Base-by-base conservation (phyloP, 352 stramenopile genomes). In the Globisporangium cederbergense region DNA sequence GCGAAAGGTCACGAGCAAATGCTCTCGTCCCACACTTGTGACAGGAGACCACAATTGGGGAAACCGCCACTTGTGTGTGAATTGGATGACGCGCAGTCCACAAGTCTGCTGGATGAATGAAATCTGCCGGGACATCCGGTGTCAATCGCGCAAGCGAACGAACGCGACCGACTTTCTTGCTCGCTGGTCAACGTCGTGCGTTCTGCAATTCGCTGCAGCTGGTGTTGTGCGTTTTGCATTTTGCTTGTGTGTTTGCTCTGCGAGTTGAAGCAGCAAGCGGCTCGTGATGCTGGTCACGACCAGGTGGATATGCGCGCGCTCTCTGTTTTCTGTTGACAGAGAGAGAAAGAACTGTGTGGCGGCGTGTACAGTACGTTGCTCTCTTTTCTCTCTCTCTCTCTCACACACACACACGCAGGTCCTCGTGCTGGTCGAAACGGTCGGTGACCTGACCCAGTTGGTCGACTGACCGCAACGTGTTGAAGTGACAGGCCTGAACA, bases 1-100 rank as follows among this genome's bases (percentile, higher is more conserved):
- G 25, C 47, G 46, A 30, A 52, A 30, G 18, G 46, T 52, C 46
- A 8, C 13, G 11, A 5, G 11, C 49, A 32, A 4, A 28, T 13
- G n/a, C 14, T 52, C 20, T 4, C 22, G 50, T 57, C 30, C 50
- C 50, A 57, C 50, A n/a, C 50, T 57, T 57, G 50, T 57, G 50
- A 57, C 50, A 28, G 28, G 40, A 1, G 43, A 20, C 14, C 4
- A 16, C 43, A 49, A 20, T 49, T 11, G 16, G 22, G 25, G 49
- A 40, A 55, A 40, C 50, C 25, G 50, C 50, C 50, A 16, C 49
- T 34, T 13, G 25, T 18, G 11, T 18, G 20, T 30, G 9, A 47
- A 22, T 22, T 47, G 42, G 16, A 22, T 47, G 42, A 8, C 32
- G 32, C 32, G 7, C 32, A 36, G 7, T 36, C n/a, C 11, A 54